phyloP scores from a whole-genome alignment of 2,329 filamentous ascomycete genomes.

The Penicillium sp. region DNA sequence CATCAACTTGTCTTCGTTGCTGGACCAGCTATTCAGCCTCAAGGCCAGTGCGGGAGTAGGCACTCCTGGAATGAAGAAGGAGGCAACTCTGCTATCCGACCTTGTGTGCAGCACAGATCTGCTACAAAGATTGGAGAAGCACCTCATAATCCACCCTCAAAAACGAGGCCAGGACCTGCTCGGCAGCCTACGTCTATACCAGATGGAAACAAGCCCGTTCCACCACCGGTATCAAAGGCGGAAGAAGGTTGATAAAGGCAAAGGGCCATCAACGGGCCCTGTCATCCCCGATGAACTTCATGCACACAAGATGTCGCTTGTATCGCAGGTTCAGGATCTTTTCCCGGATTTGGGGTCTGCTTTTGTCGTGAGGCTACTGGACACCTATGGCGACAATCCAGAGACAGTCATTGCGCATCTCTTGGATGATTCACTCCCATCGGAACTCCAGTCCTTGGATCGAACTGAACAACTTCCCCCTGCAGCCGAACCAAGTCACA shows the following conservation, averaged over 20 bases:
- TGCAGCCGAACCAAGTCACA: slow-evolving; percentile 57
- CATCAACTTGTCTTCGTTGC: slow-evolving; percentile 74
- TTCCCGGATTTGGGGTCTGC: slow-evolving; percentile 86
- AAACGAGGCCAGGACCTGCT: slow-evolving; percentile 52
- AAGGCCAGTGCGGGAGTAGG: slow-evolving; percentile 73
- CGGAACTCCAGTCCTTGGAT: slow-evolving; percentile 69
- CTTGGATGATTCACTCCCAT: slow-evolving; percentile 76
- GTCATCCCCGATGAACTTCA: slow-evolving; percentile 62
- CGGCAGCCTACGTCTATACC: slow-evolving; percentile 47
- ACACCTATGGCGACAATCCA: slow-evolving; percentile 76
- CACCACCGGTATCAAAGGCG: slow-evolving; percentile 52
- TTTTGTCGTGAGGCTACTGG: slow-evolving; percentile 79
- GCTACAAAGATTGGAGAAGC: slow-evolving; percentile 54
- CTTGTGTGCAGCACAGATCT: slow-evolving; percentile 81
- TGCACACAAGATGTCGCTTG: slow-evolving; percentile 80
- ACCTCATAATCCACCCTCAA: slow-evolving; percentile 42
- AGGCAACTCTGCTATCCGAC: slow-evolving; percentile 74
- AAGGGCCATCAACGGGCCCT: slow-evolving; percentile 40
- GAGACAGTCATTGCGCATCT: slow-evolving; percentile 83
- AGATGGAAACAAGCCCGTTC: slow-evolving; percentile 44
- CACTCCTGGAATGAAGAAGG: slow-evolving; percentile 46
- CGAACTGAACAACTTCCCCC: slow-evolving; percentile 61
- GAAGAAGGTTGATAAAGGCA: slow-evolving; percentile 49
- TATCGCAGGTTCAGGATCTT: slow-evolving; percentile 90
- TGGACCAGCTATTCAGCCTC: slow-evolving; percentile 83